A percentile compares a stretch with the other conserved stretches of the same genome.
These are phyloP conservation scores for Effrenium voratum DNA, from an alignment of 73 alveolate species.

Conservation along the genomic window DNA sequence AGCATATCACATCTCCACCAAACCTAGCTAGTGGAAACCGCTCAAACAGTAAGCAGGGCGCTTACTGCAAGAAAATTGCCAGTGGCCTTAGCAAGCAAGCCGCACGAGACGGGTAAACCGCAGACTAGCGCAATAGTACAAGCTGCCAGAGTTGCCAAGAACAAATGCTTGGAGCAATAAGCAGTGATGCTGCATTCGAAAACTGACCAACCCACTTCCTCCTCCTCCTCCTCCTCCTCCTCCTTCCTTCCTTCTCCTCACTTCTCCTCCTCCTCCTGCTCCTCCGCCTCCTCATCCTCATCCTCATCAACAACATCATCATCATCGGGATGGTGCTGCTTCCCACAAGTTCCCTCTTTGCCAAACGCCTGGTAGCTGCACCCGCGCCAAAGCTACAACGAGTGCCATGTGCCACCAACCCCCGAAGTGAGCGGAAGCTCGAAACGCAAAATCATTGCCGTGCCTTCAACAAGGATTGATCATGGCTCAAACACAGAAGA, in stretches of 20 bases:
- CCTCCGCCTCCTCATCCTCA: too few species aligned
- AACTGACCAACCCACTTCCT: neutral
- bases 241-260: too few species aligned
- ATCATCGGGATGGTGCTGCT: too few species aligned
- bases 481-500: neutral
- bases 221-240: too few species aligned
- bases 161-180: neutral
- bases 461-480: neutral
- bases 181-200: neutral
- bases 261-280: too few species aligned
- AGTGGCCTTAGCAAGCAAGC: slow-evolving; percentile 35
- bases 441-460: neutral
- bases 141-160: neutral
- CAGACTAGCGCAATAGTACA: neutral
- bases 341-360: too few species aligned
- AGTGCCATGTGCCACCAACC: too few species aligned
- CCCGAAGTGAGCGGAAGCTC: too few species aligned
- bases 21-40: slow-evolving; percentile 71
- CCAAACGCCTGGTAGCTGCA: too few species aligned
- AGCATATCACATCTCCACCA: slow-evolving; percentile 16
- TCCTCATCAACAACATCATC: too few species aligned
- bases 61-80: slow-evolving; percentile 92
- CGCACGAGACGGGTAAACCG: neutral
- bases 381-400: too few species aligned
- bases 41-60: neutral